Base-by-base conservation (phyloP, 352 stramenopile genomes). In the Pilasporangium apinafurcum region DNA sequence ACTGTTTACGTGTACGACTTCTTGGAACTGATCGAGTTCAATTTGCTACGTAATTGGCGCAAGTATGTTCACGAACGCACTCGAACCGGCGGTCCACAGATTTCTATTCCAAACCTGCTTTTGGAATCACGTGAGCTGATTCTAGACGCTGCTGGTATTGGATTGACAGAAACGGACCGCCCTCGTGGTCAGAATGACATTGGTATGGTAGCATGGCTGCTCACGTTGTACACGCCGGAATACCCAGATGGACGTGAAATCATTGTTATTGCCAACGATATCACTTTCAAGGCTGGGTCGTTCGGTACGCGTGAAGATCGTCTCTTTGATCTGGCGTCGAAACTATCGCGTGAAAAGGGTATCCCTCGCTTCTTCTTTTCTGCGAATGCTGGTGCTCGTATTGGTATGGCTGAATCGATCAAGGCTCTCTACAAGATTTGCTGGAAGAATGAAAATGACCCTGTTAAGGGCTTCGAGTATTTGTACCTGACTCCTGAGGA, bases 1-100 rank as follows among this genome's bases (percentile, higher is more conserved):
- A 98, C 96, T 21, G 98, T 98, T 8, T 99, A 99, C 66, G 96
- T 95, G 53, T 99, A 99, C 77, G 97, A 99, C 73, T 98, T 99
- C 61, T 72, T 98, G 27, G 95, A 98, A 51, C 73, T 99, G 20
- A 98, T 99, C 54, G 95, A 99, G 78, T 90, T 95, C 52, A 95
- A 91, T 28, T 62, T 99, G 34, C 68, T 98, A 58, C 78, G 93
- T 25, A 76, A 95, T 33, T 99, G 96, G 96, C 77, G 95, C 29
- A 73, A 81, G 29, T 97, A 95, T 59, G 60, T 92, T 16, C 65
- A 86, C 51, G 71, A 93, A 45, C 81, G 79, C 35, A 66, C 74
- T 38, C 75, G 68, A 31, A 54, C 85, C 32, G 62, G 84, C 10
- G 69, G 67, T 24, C 62, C 66, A 12, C 72, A 84, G 38, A 67